Percentiles rank a stretch among this genome's conserved stretches.
Evolutionary conservation across 805 yeast species (phyloP).

Genomic region (Spathaspora boniae): DNA sequence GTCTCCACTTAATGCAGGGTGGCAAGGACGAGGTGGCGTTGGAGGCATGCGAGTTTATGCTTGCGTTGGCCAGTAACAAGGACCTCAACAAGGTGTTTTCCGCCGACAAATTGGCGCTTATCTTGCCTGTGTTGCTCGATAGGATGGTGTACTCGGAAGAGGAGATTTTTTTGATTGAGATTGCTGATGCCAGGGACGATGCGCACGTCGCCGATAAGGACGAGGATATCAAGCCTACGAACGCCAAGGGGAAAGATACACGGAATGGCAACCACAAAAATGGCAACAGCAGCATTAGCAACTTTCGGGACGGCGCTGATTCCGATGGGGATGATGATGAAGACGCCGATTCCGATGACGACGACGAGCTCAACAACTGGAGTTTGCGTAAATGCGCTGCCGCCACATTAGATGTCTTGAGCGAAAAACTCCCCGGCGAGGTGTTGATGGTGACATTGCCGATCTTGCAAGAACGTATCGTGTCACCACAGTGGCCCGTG

Average conservation of each 20-base stretch:
- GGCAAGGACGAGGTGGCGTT: slow-evolving; percentile 66
- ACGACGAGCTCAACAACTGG: slow-evolving; percentile 74
- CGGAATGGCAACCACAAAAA: slow-evolving; percentile 15
- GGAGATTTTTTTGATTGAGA: slow-evolving; percentile 62
- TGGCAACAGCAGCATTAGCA: neutral
- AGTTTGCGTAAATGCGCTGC: slow-evolving; percentile 91
- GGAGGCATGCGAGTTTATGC: slow-evolving; percentile 90
- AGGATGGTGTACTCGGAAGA: slow-evolving; percentile 88
- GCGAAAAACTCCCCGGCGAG: slow-evolving; percentile 62
- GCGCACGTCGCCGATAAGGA: slow-evolving; percentile 75
- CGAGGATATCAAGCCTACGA: slow-evolving; percentile 83
- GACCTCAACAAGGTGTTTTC: slow-evolving; percentile 40
- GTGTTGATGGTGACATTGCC: slow-evolving; percentile 73
- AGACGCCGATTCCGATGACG: slow-evolving; percentile 72
- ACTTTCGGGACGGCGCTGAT: slow-evolving; percentile 26
- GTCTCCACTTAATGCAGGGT: slow-evolving; percentile 74
- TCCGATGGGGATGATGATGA: slow-evolving; percentile 52
- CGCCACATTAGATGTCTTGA: slow-evolving; percentile 81
- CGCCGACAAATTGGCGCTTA: slow-evolving; percentile 52
- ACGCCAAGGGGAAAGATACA: slow-evolving; percentile 58
- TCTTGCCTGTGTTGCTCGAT: slow-evolving; percentile 73
- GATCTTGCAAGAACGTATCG: slow-evolving; percentile 64
- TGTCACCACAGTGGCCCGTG: slow-evolving; percentile 75
- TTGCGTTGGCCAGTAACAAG: slow-evolving; percentile 69
- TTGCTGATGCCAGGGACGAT: slow-evolving; percentile 70